Conservation (phyloP, 192 early-diverging fungal species). For the Entomortierella beljakovae region DNA sequence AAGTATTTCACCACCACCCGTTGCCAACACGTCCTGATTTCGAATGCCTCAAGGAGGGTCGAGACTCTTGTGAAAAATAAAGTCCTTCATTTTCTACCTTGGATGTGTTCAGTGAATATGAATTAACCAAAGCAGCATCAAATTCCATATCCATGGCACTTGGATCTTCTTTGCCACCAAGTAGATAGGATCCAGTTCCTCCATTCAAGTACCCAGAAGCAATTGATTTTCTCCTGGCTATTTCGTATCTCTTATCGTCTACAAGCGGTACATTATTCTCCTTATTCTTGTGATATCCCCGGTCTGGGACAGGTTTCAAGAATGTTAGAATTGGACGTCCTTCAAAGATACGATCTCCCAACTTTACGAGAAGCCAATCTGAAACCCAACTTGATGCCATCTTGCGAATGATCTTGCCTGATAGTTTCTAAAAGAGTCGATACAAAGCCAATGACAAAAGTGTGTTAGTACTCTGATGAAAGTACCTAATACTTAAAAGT, state of each 20-base stretch:
- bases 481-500: background rate
- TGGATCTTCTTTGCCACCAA: background rate
- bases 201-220: constrained; percentile 29
- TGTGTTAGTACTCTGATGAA: background rate
- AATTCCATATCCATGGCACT: constrained; percentile 8
- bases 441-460: background rate
- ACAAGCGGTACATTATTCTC: constrained; percentile 21
- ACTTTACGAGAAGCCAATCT: constrained; percentile 12
- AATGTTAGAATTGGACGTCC: constrained; percentile 27
- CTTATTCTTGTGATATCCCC: constrained; percentile 12
- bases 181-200: background rate
- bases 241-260: constrained; percentile 35
- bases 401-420: constrained; percentile 39
- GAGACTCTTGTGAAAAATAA: no score
- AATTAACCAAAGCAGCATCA: constrained; percentile 4
- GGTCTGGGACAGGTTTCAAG: constrained; percentile 25
- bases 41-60: no score
- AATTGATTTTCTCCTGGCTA: constrained; percentile 33
- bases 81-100: no score
- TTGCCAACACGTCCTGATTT: no score
- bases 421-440: constrained; percentile 10
- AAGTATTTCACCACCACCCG: no score
- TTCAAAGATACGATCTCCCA: constrained; percentile 30
- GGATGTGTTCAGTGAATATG: no score
- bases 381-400: constrained; percentile 28